Evolutionary conservation across 2,329 filamentous ascomycete species (phyloP).

Genomic region (Penicillium vulpinum): DNA sequence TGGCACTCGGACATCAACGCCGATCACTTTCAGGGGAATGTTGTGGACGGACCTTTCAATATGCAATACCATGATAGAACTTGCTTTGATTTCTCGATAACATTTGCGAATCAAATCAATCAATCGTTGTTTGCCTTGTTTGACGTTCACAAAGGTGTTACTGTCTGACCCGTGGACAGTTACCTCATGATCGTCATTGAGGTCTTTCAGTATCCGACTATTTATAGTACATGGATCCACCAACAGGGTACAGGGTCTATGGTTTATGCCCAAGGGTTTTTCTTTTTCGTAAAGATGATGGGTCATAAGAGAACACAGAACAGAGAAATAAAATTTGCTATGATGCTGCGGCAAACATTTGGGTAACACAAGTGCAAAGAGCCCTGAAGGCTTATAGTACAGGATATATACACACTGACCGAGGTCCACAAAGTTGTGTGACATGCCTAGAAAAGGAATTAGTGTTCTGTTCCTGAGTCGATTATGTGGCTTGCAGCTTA

Average conservation of each 20-base stretch:
- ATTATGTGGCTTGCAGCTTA: not conserved
- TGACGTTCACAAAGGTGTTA: not conserved
- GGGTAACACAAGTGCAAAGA: not conserved
- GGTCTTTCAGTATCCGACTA: slow-evolving; percentile 10
- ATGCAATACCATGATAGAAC: not conserved
- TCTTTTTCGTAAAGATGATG: not conserved
- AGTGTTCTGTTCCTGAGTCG: not conserved
- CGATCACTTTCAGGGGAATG: slow-evolving; percentile 11
- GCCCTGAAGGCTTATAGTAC: slow-evolving; percentile 4
- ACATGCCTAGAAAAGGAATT: not conserved
- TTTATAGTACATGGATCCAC: slow-evolving; percentile 9
- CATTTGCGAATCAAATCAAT: too few relatives aligned
- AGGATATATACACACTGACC: slow-evolving; percentile 2
- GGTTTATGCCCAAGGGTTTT: not conserved
- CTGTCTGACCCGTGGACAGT: not conserved
- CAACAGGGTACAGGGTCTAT: not conserved
- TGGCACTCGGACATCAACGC: not conserved
- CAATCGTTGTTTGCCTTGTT: not conserved
- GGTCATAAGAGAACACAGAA: not conserved
- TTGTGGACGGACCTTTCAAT: not conserved
- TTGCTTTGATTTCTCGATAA: not conserved
- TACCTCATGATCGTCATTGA: not conserved
- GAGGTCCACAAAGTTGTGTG: not conserved
- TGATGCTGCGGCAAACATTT: not conserved
- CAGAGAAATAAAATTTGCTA: not conserved